Conservation (phyloP, 225 moss, liverwort and hornwort species). For the Lunularia cruciata region DNA sequence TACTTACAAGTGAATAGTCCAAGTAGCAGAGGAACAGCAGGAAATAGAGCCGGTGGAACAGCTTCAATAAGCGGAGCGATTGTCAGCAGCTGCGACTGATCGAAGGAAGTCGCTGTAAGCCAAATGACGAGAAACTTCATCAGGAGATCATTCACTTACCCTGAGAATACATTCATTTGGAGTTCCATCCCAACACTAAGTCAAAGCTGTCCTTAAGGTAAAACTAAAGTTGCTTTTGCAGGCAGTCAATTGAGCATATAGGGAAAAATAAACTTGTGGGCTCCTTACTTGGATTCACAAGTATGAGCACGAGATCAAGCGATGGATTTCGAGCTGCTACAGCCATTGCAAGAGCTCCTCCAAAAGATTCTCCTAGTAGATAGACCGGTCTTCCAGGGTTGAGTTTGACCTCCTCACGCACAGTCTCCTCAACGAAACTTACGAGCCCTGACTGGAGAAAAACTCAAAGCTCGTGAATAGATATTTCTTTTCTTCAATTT, state of each 20-base stretch:
- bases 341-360: conserved; percentile 74
- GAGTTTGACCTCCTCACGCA: conserved; percentile 51
- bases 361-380: conserved; percentile 74
- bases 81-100: conserved; percentile 28
- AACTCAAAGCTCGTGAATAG: not conserved
- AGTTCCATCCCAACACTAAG: no score
- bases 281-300: conserved; percentile 69
- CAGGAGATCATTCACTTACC: not conserved
- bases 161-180: no score
- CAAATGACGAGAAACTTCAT: not conserved
- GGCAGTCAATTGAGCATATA: no score
- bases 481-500: not conserved
- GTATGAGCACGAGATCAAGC: conserved; percentile 66
- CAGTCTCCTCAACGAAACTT: conserved; percentile 53
- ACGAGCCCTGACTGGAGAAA: conserved; percentile 61
- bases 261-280: not conserved
- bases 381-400: conserved; percentile 55
- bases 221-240: no score
- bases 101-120: conserved; percentile 44
- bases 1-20: conserved; percentile 33
- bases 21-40: conserved; percentile 35
- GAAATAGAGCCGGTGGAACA: conserved; percentile 31
- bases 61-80: conserved; percentile 33
- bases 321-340: conserved; percentile 73
- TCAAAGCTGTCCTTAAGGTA: no score